Conservation (phyloP, 768 basidiomycete genomes). For the Macrolepiota albuminosa region DNA sequence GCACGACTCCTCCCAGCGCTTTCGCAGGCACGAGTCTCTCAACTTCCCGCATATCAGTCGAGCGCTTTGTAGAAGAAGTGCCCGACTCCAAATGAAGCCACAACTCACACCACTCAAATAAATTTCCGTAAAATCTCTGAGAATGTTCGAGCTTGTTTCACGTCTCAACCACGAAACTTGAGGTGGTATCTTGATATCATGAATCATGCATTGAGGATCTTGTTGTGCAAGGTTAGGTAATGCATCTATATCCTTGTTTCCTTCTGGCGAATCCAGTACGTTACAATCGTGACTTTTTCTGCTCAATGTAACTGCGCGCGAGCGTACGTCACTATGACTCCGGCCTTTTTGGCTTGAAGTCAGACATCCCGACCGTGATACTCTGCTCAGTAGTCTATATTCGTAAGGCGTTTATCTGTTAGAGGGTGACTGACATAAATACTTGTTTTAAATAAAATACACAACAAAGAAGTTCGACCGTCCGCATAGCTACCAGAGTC, state of each 20-base stretch:
- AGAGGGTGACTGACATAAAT: no score
- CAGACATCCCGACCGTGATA: background rate
- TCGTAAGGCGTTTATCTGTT: background rate
- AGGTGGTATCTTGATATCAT: background rate
- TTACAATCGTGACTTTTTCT: background rate
- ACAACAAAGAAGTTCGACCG: no score
- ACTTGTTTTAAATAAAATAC: no score
- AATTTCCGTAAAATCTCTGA: background rate
- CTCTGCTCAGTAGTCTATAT: background rate
- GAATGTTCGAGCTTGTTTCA: background rate
- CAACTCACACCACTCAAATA: background rate
- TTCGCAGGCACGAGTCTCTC: background rate
- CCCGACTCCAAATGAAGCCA: background rate
- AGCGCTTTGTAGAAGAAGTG: background rate
- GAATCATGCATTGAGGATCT: background rate
- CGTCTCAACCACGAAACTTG: background rate
- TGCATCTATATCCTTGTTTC: background rate
- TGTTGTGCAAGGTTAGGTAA: background rate
- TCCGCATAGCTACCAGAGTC: no score
- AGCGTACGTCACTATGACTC: background rate
- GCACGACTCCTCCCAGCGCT: background rate
- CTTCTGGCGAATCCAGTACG: background rate
- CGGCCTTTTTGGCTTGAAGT: background rate
- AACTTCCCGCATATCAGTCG: background rate
- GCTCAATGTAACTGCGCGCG: background rate